Evolutionary conservation across 441 rosid species (phyloP).

Genomic region (Pelargonium fulgidum): DNA sequence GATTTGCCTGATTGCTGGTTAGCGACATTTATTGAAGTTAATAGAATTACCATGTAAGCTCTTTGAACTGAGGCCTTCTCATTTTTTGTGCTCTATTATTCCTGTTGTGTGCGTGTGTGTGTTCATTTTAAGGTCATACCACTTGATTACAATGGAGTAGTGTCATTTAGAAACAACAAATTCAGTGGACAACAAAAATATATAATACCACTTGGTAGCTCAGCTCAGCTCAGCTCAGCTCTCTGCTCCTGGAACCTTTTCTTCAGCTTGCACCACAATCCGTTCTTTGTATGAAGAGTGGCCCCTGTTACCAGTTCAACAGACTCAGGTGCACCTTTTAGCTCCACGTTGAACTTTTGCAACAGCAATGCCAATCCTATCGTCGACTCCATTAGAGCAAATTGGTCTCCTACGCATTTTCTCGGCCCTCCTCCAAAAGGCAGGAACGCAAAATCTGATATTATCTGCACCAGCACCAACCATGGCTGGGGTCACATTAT

Average conservation of each 20-base stretch:
- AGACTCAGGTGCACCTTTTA: slow-evolving; percentile 56
- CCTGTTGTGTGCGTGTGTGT: too few relatives aligned
- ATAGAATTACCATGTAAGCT: too few relatives aligned
- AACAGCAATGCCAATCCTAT: slow-evolving; percentile 66
- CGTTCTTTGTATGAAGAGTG: slow-evolving; percentile 77
- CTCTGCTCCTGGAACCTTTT: slow-evolving; percentile 33
- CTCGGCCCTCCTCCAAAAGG: slow-evolving; percentile 93
- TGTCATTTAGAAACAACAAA: too few relatives aligned
- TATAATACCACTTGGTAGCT: not conserved
- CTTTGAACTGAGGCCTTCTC: too few relatives aligned
- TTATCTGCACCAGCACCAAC: slow-evolving; percentile 33
- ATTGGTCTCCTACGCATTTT: slow-evolving; percentile 92
- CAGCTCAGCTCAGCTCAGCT: slow-evolving; percentile 5
- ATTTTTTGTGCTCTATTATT: too few relatives aligned
- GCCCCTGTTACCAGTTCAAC: slow-evolving; percentile 86
- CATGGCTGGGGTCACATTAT: slow-evolving; percentile 17
- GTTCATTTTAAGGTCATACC: too few relatives aligned
- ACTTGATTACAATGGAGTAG: too few relatives aligned
- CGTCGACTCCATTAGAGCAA: slow-evolving; percentile 86
- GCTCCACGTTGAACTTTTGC: slow-evolving; percentile 66
- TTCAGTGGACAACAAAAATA: too few relatives aligned
- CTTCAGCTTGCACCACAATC: slow-evolving; percentile 77
- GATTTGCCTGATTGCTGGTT: too few relatives aligned
- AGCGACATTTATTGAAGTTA: too few relatives aligned
- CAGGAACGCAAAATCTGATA: slow-evolving; percentile 78